Conservation (phyloP, 495 filamentous ascomycete species). For the Aspergillus sclerotiicarbonarius region DNA sequence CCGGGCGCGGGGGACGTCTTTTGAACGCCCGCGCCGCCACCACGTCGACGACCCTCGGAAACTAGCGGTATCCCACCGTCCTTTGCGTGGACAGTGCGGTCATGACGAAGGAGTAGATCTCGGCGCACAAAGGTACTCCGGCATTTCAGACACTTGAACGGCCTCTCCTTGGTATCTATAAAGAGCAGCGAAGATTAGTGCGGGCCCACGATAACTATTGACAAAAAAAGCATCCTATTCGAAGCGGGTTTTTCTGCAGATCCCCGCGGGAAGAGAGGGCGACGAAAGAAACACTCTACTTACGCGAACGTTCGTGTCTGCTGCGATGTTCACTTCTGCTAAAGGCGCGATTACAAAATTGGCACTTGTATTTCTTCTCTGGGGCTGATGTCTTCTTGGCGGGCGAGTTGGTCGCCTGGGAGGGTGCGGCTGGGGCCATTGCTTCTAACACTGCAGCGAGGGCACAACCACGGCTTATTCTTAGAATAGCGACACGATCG, state of each 20-base stretch:
- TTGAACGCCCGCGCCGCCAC: slow-evolving; percentile 56
- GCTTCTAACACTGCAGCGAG: slow-evolving; percentile 35
- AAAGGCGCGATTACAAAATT: slow-evolving; percentile 97
- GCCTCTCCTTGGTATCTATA: slow-evolving; percentile 95
- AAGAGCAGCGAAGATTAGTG: slow-evolving; percentile 16
- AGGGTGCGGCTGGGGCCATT: slow-evolving; percentile 58
- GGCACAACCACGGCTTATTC: slow-evolving; percentile 37
- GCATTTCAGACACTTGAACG: slow-evolving; percentile 98
- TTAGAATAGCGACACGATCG: slow-evolving; percentile 40
- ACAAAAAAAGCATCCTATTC: neutral
- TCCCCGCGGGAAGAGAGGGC: neutral
- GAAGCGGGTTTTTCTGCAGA: neutral
- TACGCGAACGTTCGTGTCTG: slow-evolving; percentile 97
- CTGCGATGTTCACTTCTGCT: slow-evolving; percentile 96
- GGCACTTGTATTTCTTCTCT: slow-evolving; percentile 99
- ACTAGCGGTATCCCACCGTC: slow-evolving; percentile 94
- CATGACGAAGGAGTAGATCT: slow-evolving; percentile 93
- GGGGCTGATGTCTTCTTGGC: slow-evolving; percentile 64
- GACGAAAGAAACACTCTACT: slow-evolving; percentile 43
- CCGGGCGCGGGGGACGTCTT: slow-evolving; percentile 65
- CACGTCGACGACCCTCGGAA: slow-evolving; percentile 89
- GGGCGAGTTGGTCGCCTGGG: slow-evolving; percentile 59
- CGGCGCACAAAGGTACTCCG: slow-evolving; percentile 97
- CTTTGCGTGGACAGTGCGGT: slow-evolving; percentile 97
- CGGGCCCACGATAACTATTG: neutral